phyloP scores from a whole-genome alignment of 1,139 yeast species.

The Blastobotrys aristatus region DNA sequence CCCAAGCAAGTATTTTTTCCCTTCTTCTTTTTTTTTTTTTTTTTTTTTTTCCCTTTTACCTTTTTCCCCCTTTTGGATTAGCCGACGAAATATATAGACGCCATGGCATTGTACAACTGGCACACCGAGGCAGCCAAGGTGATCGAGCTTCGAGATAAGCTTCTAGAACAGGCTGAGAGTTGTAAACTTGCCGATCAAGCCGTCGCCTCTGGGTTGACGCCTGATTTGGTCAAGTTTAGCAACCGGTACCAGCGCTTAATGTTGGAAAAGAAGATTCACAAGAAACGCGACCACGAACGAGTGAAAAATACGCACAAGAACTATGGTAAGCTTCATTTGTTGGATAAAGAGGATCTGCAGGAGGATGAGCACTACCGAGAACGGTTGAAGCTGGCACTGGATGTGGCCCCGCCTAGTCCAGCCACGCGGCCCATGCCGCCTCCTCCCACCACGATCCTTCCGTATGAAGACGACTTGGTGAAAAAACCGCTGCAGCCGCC shows the following conservation, averaged over 20 bases:
- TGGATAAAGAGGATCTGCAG: slow-evolving; percentile 11
- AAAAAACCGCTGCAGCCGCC: neutral
- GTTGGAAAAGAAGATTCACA: slow-evolving; percentile 21
- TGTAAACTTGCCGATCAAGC: slow-evolving; percentile 14
- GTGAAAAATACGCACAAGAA: slow-evolving; percentile 10
- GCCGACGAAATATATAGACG: neutral
- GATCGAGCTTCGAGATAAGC: slow-evolving; percentile 22
- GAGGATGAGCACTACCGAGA: slow-evolving; percentile 8
- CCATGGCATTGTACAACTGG: neutral
- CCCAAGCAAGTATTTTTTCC: too few relatives aligned
- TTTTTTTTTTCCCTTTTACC: neutral
- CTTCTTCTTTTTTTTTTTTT: neutral
- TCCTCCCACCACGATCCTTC: slow-evolving; percentile 13
- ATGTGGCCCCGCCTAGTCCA: slow-evolving; percentile 8
- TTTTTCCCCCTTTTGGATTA: neutral
- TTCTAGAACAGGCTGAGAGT: slow-evolving; percentile 21
- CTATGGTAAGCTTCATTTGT: slow-evolving; percentile 16
- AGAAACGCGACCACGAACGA: slow-evolving; percentile 13
- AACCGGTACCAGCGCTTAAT: slow-evolving; percentile 21
- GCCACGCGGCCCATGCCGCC: slow-evolving; percentile 13
- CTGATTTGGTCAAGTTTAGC: slow-evolving; percentile 19
- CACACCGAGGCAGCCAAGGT: slow-evolving; percentile 22
- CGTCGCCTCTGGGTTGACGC: slow-evolving; percentile 17
- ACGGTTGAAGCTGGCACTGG: slow-evolving; percentile 10
- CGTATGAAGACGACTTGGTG: slow-evolving; percentile 13